Evolutionary conservation across 306 rosid genomes (phyloP), one percentile per base, ranked within the genome.

Genomic region (Acacia confusa): DNA sequence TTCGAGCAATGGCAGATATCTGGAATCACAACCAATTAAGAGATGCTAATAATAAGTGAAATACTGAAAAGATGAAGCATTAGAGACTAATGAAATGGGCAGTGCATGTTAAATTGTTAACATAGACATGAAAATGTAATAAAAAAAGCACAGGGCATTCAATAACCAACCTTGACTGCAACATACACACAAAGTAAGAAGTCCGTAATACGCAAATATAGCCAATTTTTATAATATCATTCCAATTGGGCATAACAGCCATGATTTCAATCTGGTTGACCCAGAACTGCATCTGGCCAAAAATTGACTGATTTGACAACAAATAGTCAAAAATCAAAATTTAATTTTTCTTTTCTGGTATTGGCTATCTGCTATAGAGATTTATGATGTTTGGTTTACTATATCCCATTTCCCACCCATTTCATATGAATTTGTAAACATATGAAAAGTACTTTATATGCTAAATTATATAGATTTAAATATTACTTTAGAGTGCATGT

Each of bases 1-100:
- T 91, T 55, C 99, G 82, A 72, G 98, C 93, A 85, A 93, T 90
- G 1, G 98, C 96, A 78, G 98, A 91, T 63, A 96, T 96, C 98
- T 94, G 82, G 77, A 87, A 77, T 32, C 48, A 69, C 30, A 25
- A 38, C 41, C 28, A 38, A 79, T 30, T 63, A 27, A 19, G 61
- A 41, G 20, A 78, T 24, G 61, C n/a, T 24, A 24, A 57, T 43
- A 24, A 25, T 72, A 47, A 67, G 50, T 13, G 9, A 38, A 57
- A 70, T 13, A 44, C 19, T 13, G 14, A 58, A 36, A 58, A 25
- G 20, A 58, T n/a, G 9, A 19, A 38, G 19, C 19, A 40, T 38
- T 16, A 50, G 27, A 10, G 27, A 50, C 30, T 19, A 17, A 30
- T 17, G 19, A 27, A 48, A 48, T 30, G n/a, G 34, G 76, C 43